Conservation (phyloP, 176 grass and related monocot genomes). For the Eleusine indica region DNA sequence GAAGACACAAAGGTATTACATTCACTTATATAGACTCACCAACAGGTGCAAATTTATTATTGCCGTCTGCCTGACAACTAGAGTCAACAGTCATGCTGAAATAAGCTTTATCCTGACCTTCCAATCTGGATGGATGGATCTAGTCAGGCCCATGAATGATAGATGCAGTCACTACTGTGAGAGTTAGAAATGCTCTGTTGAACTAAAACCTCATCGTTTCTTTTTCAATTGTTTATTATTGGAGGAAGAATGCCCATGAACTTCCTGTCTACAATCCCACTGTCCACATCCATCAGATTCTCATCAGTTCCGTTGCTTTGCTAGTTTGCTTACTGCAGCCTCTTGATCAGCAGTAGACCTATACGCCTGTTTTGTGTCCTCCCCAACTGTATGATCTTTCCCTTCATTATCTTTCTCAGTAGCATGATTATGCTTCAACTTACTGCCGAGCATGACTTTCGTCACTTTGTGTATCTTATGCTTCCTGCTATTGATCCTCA, state of each 20-base stretch:
- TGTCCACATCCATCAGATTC: slow-evolving; percentile 40
- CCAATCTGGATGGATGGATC: not conserved
- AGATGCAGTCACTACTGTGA: not conserved
- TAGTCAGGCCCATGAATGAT: not conserved
- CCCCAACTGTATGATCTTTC: not conserved
- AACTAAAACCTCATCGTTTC: not conserved
- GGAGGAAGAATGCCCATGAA: slow-evolving; percentile 30
- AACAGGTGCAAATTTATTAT: not conserved
- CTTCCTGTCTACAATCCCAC: not conserved
- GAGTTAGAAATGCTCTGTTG: not conserved
- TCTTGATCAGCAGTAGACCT: not conserved
- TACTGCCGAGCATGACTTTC: slow-evolving; percentile 10
- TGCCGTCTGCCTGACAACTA: slow-evolving; percentile 10
- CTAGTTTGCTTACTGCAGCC: slow-evolving; percentile 32
- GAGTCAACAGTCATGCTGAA: not conserved
- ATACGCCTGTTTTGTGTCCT: slow-evolving; percentile 12
- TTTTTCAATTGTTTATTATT: slow-evolving; percentile 7
- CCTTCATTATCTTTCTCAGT: slow-evolving; percentile 35
- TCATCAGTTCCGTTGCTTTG: slow-evolving; percentile 10
- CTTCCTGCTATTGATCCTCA: slow-evolving; percentile 63
- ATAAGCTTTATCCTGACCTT: slow-evolving; percentile 7
- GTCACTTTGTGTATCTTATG: slow-evolving; percentile 31
- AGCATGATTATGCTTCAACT: not conserved
- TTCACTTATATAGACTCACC: not conserved
- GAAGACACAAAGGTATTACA: not conserved